Evolutionary conservation across 2,329 filamentous ascomycete species (phyloP).

Genomic region (Fusarium papillatum): DNA sequence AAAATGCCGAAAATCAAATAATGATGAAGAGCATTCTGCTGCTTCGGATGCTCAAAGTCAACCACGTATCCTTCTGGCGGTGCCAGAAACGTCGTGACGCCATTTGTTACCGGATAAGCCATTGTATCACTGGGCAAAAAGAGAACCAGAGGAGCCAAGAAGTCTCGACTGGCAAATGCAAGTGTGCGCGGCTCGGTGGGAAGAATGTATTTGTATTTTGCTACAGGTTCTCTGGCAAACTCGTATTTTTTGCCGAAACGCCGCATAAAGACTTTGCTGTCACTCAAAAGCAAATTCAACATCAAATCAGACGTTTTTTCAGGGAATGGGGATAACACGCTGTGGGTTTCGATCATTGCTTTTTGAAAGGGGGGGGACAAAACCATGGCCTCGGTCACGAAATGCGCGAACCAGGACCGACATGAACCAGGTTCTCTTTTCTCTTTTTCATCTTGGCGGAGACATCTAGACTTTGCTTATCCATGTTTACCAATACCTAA

Average conservation of each 20-base stretch:
- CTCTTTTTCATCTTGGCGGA: neutral
- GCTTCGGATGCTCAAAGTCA: slow-evolving; percentile 47
- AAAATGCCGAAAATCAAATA: slow-evolving; percentile 43
- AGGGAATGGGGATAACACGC: neutral
- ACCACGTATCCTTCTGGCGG: slow-evolving; percentile 47
- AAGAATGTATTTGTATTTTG: neutral
- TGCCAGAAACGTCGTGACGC: slow-evolving; percentile 36
- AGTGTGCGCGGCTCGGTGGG: neutral
- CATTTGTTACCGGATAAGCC: slow-evolving; percentile 36
- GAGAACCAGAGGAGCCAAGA: neutral
- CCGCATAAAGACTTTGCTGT: neutral
- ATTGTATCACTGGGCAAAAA: neutral
- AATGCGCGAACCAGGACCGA: neutral
- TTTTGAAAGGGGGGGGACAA: neutral
- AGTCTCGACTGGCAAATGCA: neutral
- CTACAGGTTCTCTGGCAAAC: neutral
- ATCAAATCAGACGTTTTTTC: neutral
- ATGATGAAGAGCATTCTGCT: slow-evolving; percentile 35
- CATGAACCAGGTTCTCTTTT: neutral
- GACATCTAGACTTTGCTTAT: neutral
- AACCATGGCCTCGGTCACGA: neutral
- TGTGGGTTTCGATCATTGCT: neutral
- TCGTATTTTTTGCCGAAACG: neutral
- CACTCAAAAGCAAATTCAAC: neutral
- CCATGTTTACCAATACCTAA: neutral